Percentiles rank a stretch among this genome's conserved stretches.
These are phyloP conservation scores for Sambucus nigra DNA, from an alignment of 129 eudicot genomes.

Conservation along the genomic window DNA sequence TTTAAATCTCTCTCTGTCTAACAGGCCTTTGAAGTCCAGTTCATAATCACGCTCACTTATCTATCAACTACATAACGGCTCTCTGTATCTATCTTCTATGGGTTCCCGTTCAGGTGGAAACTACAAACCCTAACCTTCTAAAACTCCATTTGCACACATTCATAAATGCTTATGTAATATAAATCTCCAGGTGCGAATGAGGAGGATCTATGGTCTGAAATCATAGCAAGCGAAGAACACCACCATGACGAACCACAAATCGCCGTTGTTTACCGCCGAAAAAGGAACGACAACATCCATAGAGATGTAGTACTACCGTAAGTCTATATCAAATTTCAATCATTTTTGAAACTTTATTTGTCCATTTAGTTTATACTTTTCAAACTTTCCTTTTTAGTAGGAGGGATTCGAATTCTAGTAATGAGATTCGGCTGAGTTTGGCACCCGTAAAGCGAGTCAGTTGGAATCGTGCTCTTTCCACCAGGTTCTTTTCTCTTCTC, in stretches of 20 bases:
- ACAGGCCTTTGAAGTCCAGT: too few relatives aligned
- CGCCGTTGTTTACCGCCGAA: constrained; percentile 43
- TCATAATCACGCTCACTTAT: too few relatives aligned
- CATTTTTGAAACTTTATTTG: not conserved
- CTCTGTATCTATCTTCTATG: not conserved
- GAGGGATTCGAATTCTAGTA: constrained; percentile 30
- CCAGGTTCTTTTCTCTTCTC: constrained; percentile 45
- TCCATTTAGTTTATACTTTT: not conserved
- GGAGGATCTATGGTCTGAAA: constrained; percentile 62
- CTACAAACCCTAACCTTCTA: not conserved
- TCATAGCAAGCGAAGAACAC: constrained; percentile 39
- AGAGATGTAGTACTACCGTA: constrained; percentile 1
- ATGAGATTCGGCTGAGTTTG: constrained; percentile 51
- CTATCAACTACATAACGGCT: too few relatives aligned
- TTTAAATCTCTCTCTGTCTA: constrained; percentile 10
- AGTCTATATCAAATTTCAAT: not conserved
- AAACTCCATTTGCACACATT: not conserved
- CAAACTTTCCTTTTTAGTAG: constrained; percentile 13
- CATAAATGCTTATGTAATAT: not conserved
- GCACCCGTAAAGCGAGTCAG: constrained; percentile 63
- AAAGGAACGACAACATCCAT: constrained; percentile 13
- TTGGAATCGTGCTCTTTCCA: constrained; percentile 94
- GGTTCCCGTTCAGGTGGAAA: constrained; percentile 3
- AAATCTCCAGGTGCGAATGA: constrained; percentile 12
- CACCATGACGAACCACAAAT: constrained; percentile 33